phyloP scores from a whole-genome alignment of 805 yeast genomes.

The Saccharomycopsis olivae region DNA sequence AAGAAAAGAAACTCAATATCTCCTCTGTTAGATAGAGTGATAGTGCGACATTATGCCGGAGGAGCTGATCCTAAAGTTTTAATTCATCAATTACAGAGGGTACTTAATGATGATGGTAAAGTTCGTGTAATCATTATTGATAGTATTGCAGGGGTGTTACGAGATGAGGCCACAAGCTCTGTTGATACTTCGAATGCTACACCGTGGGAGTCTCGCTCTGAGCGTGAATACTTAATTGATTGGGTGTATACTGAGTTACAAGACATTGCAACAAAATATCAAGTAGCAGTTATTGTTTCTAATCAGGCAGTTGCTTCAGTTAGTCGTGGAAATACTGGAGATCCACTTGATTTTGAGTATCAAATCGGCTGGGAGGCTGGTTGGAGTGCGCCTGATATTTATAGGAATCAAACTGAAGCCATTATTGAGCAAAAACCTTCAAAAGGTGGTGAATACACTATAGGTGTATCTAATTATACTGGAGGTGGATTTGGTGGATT shows the following conservation, averaged over 20 bases:
- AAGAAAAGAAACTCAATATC: too few relatives aligned
- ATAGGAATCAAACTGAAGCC: constrained; percentile 21
- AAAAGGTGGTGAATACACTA: background rate
- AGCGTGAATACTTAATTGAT: constrained; percentile 32
- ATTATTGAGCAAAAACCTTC: constrained; percentile 1
- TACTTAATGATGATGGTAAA: constrained; percentile 30
- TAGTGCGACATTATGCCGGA: too few relatives aligned
- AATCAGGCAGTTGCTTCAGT: constrained; percentile 69
- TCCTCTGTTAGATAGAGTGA: too few relatives aligned
- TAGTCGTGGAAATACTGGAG: constrained; percentile 18
- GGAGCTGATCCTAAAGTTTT: too few relatives aligned
- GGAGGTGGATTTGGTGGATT: too few relatives aligned
- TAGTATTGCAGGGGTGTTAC: constrained; percentile 72
- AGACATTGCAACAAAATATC: constrained; percentile 33
- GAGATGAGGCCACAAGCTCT: constrained; percentile 35
- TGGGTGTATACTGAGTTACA: constrained; percentile 38
- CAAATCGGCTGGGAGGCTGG: constrained; percentile 70
- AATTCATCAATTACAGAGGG: constrained; percentile 43
- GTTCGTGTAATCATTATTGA: constrained; percentile 61
- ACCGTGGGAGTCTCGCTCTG: constrained; percentile 19
- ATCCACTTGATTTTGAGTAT: constrained; percentile 34
- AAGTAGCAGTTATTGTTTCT: constrained; percentile 56
- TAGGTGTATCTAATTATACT: too few relatives aligned
- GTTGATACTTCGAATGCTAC: background rate
- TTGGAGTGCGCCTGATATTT: constrained; percentile 45